Evolutionary conservation across 2,329 filamentous ascomycete species (phyloP).

Genomic region (Grosmannia huntii): DNA sequence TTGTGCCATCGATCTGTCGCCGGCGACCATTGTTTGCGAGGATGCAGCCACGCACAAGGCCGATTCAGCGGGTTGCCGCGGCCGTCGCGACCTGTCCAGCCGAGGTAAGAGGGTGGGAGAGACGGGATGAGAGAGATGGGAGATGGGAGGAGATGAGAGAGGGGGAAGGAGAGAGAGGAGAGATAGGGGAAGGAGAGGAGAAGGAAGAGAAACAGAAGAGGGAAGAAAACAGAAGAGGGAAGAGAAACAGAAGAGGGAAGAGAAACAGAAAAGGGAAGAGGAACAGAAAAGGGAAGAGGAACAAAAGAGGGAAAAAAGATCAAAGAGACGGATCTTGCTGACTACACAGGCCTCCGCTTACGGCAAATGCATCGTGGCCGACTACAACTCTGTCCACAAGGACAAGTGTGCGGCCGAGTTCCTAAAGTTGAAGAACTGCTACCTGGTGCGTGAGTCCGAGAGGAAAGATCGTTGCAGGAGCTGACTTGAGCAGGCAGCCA

Average conservation of each 20-base stretch:
- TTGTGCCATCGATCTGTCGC: too few species aligned
- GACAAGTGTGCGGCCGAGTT: conserved; percentile 86
- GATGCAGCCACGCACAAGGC: conserved; percentile 28
- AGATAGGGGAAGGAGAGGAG: too few species aligned
- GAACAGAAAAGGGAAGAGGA: neutral
- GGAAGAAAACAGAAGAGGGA: neutral
- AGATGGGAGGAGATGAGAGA: neutral
- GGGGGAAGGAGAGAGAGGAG: too few species aligned
- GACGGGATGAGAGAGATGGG: neutral
- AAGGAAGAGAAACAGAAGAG: too few species aligned
- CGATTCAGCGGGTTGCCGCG: conserved; percentile 41
- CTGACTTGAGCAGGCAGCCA: conserved; percentile 2
- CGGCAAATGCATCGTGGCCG: conserved; percentile 79
- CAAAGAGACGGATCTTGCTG: neutral
- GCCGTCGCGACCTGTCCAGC: conserved; percentile 42
- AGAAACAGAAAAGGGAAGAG: neutral
- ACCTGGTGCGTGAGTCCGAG: conserved; percentile 46
- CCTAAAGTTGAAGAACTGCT: conserved; percentile 74
- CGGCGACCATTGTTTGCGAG: neutral
- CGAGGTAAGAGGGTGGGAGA: conserved; percentile 27
- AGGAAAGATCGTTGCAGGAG: neutral
- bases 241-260: too few species aligned
- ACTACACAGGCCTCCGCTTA: conserved; percentile 60
- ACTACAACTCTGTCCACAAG: conserved; percentile 83
- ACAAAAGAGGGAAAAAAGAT: too few species aligned